Evolutionary conservation across 31 red algal genomes (phyloP), one percentile per base, ranked within the genome.

Genomic region (Endocladia muricata): DNA sequence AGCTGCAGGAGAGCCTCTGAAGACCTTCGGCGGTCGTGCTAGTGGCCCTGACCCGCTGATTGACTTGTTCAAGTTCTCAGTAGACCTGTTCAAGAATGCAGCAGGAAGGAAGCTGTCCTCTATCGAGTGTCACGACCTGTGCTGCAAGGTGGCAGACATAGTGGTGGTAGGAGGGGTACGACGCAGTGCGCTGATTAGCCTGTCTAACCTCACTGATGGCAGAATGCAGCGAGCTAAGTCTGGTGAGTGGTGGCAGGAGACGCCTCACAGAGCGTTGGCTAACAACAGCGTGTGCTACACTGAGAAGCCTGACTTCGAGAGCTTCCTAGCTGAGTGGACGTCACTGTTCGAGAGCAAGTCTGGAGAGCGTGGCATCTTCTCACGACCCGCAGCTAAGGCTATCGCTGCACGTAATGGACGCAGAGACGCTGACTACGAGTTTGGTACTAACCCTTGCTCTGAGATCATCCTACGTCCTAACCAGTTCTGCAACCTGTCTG

Each of bases 121-220:
- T 42, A 36, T 68, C 34, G 63, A 68, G 34, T 30, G 22, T 21
- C 63, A 68, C 63, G 34, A 37, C 25, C 34, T 68, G 33, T 26
- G 28, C 40, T 68, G 63, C 40, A 22, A 36, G 21, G 21, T 68
- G 34, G 63, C 63, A 38, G 63, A 68, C 40, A 36, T 36, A 68
- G 63, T 68, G 25, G 22, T 68, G 25, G 63, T 36, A 68, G 63
- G 63, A 68, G 63, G 63, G 21, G 40, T 68, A 22, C 63, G 63
- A 36, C 25, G 63, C 34, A 36, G 33, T 22, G 63, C 63, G 25
- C 25, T 68, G 34, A 68, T 68, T 21, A 38, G 33, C 21, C 40
- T 68, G 34, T 68, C 40, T 35, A 38, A 30, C 40, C 34, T 68
- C 33, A 36, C 34, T 35, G 63, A 68, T 35, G 34, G 40, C 25